Conservation (phyloP, 805 yeast species). For the Kluyveromyces wickerhamii region DNA sequence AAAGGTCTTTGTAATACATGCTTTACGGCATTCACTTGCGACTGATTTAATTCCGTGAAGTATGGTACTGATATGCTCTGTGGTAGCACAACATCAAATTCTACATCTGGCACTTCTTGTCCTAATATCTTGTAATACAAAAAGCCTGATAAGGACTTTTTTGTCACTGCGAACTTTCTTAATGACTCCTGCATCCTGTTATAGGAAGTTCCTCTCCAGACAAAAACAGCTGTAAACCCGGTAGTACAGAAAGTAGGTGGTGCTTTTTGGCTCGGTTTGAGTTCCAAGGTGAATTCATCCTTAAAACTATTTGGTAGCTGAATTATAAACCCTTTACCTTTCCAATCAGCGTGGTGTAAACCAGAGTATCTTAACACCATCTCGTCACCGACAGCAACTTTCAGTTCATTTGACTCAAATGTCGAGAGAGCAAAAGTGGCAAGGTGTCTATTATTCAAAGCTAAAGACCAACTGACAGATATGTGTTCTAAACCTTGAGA, state of each 20-base stretch:
- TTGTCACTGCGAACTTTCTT: constrained; percentile 58
- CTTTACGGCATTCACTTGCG: constrained; percentile 73
- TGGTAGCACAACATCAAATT: constrained; percentile 57
- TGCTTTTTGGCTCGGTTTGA: constrained; percentile 35
- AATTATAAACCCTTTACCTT: constrained; percentile 61
- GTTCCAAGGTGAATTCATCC: constrained; percentile 67
- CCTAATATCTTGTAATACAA: constrained; percentile 76
- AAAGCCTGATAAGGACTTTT: constrained; percentile 62
- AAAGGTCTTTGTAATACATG: constrained; percentile 63
- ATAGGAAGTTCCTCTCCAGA: constrained; percentile 82
- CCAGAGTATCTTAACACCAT: constrained; percentile 61
- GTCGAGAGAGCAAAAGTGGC: constrained; percentile 65
- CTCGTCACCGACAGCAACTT: constrained; percentile 80
- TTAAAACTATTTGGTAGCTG: constrained; percentile 58
- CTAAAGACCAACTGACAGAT: constrained; percentile 64
- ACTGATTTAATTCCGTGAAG: constrained; percentile 62
- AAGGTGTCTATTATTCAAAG: constrained; percentile 54
- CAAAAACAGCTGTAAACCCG: constrained; percentile 77
- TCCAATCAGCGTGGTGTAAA: constrained; percentile 55
- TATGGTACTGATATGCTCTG: constrained; percentile 52
- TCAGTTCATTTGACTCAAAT: constrained; percentile 54
- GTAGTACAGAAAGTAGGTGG: constrained; percentile 50
- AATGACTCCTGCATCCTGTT: constrained; percentile 79
- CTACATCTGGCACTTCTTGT: constrained; percentile 59
- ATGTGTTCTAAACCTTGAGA: constrained; percentile 69